These are phyloP conservation scores for Fragaria iinumae DNA, from an alignment of 306 rosid species.

Conservation along the genomic window DNA sequence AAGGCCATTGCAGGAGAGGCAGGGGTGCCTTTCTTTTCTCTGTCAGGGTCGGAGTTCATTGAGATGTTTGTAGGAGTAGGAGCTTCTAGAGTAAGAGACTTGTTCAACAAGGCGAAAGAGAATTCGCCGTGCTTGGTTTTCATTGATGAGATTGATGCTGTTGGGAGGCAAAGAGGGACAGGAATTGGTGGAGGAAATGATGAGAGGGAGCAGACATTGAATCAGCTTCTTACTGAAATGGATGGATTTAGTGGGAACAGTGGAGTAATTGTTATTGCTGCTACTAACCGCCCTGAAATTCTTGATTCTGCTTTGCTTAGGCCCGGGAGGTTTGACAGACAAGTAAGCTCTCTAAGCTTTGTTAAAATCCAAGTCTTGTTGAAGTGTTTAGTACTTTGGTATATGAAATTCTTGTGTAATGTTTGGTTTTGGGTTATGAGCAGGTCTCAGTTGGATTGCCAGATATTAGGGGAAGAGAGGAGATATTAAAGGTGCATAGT, in stretches of 20 bases:
- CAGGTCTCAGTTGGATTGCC: conserved; percentile 72
- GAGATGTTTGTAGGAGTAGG: conserved; percentile 90
- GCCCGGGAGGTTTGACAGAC: conserved; percentile 84
- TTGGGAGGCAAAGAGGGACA: conserved; percentile 82
- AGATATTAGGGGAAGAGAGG: conserved; percentile 74
- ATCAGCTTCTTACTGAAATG: conserved; percentile 80
- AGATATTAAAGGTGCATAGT: conserved; percentile 73
- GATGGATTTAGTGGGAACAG: conserved; percentile 68
- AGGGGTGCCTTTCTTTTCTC: conserved; percentile 81
- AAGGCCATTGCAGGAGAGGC: conserved; percentile 90
- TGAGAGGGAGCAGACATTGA: conserved; percentile 78
- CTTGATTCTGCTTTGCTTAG: conserved; percentile 77
- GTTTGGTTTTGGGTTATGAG: conserved; percentile 5
- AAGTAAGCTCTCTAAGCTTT: conserved; percentile 29
- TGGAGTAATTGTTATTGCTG: conserved; percentile 74
- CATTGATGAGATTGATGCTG: conserved; percentile 84
- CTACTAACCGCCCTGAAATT: conserved; percentile 74
- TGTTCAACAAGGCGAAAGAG: conserved; percentile 67
- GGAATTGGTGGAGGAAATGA: conserved; percentile 88
- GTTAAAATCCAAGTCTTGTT: background rate
- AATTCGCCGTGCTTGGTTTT: conserved; percentile 75
- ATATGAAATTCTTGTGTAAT: background rate
- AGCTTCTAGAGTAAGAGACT: conserved; percentile 78
- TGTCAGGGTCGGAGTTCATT: conserved; percentile 78
- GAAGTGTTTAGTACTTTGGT: background rate